Evolutionary conservation across 305 asterid species (phyloP).

Genomic region (Fraxinus sp.): DNA sequence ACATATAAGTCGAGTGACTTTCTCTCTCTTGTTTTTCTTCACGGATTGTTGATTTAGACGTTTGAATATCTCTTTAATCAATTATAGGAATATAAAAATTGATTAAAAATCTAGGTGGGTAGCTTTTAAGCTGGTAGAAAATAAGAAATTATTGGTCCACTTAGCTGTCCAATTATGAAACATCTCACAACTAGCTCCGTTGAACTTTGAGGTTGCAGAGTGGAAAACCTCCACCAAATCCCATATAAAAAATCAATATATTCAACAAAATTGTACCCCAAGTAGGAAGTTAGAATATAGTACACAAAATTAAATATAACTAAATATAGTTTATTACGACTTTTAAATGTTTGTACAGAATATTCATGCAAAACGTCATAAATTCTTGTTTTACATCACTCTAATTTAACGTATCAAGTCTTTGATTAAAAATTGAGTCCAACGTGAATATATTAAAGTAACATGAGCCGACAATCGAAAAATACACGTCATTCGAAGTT

Average conservation of each 20-base stretch:
- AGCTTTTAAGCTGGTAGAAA: conserved; percentile 30
- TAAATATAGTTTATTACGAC: not conserved
- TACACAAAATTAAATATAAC: not conserved
- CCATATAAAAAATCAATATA: not conserved
- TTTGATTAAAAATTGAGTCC: not conserved
- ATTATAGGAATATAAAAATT: conserved; percentile 3
- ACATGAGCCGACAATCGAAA: not conserved
- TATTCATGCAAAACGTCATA: not conserved
- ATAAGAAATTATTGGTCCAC: conserved; percentile 2
- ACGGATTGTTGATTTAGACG: conserved; percentile 36
- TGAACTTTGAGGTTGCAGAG: conserved; percentile 28
- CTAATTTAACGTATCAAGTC: not conserved
- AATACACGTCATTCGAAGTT: not conserved
- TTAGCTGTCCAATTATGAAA: conserved; percentile 25
- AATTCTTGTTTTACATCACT: not conserved
- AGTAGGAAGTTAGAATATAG: not conserved
- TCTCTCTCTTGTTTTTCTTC: conserved; percentile 21
- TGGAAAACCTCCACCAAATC: conserved; percentile 27
- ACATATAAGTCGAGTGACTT: not conserved
- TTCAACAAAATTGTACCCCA: not conserved
- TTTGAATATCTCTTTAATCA: conserved; percentile 27
- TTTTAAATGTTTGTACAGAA: not conserved
- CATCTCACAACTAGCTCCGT: conserved; percentile 28
- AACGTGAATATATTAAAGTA: not conserved
- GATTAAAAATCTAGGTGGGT: conserved; percentile 15